Percentiles rank a stretch among this genome's conserved stretches.
Evolutionary conservation across 139 green algal genomes (phyloP).

Genomic region (Coccomyxa sp.): DNA sequence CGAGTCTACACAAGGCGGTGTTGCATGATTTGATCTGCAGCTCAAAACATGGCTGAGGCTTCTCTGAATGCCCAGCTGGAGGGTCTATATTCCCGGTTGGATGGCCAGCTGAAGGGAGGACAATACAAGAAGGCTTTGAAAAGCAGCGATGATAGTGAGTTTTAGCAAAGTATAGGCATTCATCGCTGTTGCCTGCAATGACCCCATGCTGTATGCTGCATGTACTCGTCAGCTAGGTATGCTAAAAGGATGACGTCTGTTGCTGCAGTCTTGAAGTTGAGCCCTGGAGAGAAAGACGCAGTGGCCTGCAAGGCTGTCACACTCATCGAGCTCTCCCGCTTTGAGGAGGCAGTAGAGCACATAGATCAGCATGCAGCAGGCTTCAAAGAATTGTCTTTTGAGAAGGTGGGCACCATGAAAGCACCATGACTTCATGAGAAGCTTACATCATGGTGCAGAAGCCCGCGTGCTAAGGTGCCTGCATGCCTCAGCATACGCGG

Average conservation of each 20-base stretch:
- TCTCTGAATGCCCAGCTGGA: slow-evolving; percentile 23
- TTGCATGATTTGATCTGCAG: too few species aligned
- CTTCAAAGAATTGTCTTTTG: slow-evolving; percentile 45
- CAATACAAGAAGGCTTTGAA: slow-evolving; percentile 63
- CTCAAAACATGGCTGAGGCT: not conserved
- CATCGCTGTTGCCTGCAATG: not conserved
- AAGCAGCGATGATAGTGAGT: slow-evolving; percentile 58
- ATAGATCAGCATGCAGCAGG: slow-evolving; percentile 17
- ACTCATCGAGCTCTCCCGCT: slow-evolving; percentile 55
- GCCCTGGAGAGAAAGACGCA: slow-evolving; percentile 62
- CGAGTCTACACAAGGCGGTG: too few species aligned
- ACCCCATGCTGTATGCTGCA: too few species aligned
- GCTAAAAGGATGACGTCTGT: not conserved
- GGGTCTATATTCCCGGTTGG: slow-evolving; percentile 46
- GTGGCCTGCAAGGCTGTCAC: slow-evolving; percentile 56
- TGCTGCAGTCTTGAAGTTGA: slow-evolving; percentile 63
- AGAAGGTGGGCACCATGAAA: slow-evolving; percentile 45
- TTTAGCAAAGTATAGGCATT: not conserved
- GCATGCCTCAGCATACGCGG: not conserved
- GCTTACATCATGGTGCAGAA: not conserved
- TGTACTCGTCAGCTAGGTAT: not conserved
- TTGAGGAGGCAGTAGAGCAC: slow-evolving; percentile 51
- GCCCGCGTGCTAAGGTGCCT: not conserved
- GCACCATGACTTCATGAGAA: not conserved
- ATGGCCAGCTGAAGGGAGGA: slow-evolving; percentile 38